A percentile compares a stretch with the other conserved stretches of the same genome.
Conservation (phyloP, 2,329 filamentous ascomycete genomes). For the Colletotrichum horii region DNA sequence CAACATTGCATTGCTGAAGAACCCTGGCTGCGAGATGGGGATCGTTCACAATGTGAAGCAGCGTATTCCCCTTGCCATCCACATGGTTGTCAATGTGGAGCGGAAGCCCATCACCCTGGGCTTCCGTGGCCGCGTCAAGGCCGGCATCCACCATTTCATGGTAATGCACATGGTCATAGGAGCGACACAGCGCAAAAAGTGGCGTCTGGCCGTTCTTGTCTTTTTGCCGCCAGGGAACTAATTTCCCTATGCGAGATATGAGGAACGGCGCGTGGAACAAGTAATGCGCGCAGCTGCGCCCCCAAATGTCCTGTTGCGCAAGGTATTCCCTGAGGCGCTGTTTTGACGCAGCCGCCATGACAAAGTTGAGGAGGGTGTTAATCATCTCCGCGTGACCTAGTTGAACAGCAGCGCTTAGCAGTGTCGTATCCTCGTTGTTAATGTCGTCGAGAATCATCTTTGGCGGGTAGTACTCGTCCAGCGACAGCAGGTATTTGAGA, state of each 20-base stretch:
- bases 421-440: conserved; percentile 87
- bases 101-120: conserved; percentile 79
- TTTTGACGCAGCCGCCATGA: conserved; percentile 63
- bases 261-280: conserved; percentile 88
- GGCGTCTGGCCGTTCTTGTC: conserved; percentile 99
- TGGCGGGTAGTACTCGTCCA: conserved; percentile 77
- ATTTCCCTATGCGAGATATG: conserved; percentile 75
- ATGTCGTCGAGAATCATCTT: conserved; percentile 78
- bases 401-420: conserved; percentile 91
- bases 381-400: conserved; percentile 78
- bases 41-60: conserved; percentile 95
- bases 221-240: conserved; percentile 87
- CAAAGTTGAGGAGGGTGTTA: conserved; percentile 74
- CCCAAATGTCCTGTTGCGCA: conserved; percentile 78
- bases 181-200: conserved; percentile 91
- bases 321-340: conserved; percentile 71
- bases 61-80: conserved; percentile 89
- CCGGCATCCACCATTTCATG: conserved; percentile 85
- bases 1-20: conserved; percentile 85
- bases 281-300: conserved; percentile 92
- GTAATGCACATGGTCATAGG: conserved; percentile 92
- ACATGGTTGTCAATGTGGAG: conserved; percentile 92
- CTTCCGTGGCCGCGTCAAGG: conserved; percentile 72
- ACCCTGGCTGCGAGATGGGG: conserved; percentile 76
- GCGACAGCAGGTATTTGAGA: conserved; percentile 79